A percentile compares a stretch with the other conserved stretches of the same genome.
These are phyloP conservation scores for Ceratobasidium theobromae DNA, from an alignment of 1,284 basidiomycete species.

Conservation along the genomic window DNA sequence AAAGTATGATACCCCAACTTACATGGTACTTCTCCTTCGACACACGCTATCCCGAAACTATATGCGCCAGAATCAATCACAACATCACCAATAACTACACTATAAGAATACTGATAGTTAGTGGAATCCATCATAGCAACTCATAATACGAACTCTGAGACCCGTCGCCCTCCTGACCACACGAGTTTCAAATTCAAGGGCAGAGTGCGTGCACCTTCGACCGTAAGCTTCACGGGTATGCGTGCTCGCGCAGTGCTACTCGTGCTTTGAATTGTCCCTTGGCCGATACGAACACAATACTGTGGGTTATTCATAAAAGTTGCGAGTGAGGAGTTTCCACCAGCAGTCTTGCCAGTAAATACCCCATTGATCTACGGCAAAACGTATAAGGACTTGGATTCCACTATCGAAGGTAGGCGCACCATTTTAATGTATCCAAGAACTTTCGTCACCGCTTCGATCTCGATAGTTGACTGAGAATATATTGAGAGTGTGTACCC, in stretches of 20 bases:
- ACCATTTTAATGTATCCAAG: slow-evolving; percentile 45
- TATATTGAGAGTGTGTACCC: slow-evolving; percentile 51
- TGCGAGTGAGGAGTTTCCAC: slow-evolving; percentile 77
- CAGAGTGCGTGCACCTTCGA: slow-evolving; percentile 63
- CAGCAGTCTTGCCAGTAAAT: slow-evolving; percentile 72
- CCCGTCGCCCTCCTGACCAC: slow-evolving; percentile 73
- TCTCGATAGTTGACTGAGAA: neutral
- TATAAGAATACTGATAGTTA: slow-evolving; percentile 40
- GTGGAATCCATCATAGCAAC: slow-evolving; percentile 43
- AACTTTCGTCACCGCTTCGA: slow-evolving; percentile 5
- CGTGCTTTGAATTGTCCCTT: slow-evolving; percentile 38
- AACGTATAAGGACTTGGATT: neutral
- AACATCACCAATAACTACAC: slow-evolving; percentile 61
- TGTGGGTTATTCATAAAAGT: slow-evolving; percentile 92
- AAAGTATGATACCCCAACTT: slow-evolving; percentile 39
- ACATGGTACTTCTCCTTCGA: slow-evolving; percentile 59
- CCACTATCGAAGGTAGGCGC: neutral
- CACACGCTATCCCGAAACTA: slow-evolving; percentile 71
- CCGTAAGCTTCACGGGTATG: slow-evolving; percentile 52
- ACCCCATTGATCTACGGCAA: slow-evolving; percentile 58
- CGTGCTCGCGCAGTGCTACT: slow-evolving; percentile 42
- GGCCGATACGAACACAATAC: slow-evolving; percentile 65
- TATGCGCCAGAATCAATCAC: slow-evolving; percentile 77
- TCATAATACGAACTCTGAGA: slow-evolving; percentile 63
- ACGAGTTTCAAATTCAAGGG: slow-evolving; percentile 75